Evolutionary conservation across 2,329 filamentous ascomycete genomes (phyloP).

Genomic region (Colletotrichum abscissum): DNA sequence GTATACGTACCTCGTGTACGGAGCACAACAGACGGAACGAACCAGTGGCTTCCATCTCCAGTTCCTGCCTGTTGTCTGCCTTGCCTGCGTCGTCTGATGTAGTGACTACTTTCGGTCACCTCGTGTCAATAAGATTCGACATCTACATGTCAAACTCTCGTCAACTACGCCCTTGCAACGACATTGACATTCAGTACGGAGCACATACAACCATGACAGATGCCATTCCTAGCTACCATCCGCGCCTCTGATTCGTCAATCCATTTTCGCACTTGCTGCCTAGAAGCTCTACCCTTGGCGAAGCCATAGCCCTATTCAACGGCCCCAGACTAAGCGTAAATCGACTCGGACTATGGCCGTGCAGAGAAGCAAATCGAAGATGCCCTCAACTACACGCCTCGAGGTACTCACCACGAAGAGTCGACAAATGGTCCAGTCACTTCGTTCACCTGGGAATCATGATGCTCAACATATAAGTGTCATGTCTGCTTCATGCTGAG

Average conservation of each 20-base stretch:
- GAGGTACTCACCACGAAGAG: slow-evolving; percentile 3
- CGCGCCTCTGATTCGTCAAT: slow-evolving; percentile 4
- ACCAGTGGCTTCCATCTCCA: background rate
- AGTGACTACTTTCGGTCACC: background rate
- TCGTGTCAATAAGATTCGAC: background rate
- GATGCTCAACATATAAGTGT: background rate
- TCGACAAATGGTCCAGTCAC: background rate
- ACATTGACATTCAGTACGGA: slow-evolving; percentile 10
- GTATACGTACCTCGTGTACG: background rate
- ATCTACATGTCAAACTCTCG: background rate
- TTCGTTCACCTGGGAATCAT: background rate
- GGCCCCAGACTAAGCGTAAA: background rate
- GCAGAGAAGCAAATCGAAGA: slow-evolving; percentile 14
- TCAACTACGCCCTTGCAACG: slow-evolving; percentile 10
- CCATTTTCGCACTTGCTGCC: background rate
- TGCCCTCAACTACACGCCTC: background rate
- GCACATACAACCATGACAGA: background rate
- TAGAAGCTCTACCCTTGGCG: slow-evolving; percentile 5
- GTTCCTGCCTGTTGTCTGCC: background rate
- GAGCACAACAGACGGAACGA: background rate
- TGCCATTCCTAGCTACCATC: background rate
- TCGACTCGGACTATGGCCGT: background rate
- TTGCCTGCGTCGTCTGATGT: background rate
- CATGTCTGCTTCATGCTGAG: background rate
- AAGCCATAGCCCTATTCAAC: slow-evolving; percentile 2